These are phyloP conservation scores for Daucus carota DNA, from an alignment of 129 eudicot genomes.

Conservation along the genomic window DH1_v3.0 NC_030383.2:58974001-58974500, in stretches of 20 bases:
- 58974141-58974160: slow-evolving; percentile 99
- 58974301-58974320: no score
- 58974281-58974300: not conserved
- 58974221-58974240: not conserved
- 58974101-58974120: slow-evolving; percentile 89
- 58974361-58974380: not conserved
- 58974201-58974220: not conserved
- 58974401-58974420: no score
- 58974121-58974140: slow-evolving; percentile 85
- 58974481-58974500: not conserved
- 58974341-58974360: not conserved
- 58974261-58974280: not conserved
- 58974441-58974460: not conserved
- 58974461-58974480: not conserved
- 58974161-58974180: slow-evolving; percentile 80
- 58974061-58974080: not conserved
- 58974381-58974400: not conserved
- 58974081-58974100: slow-evolving; percentile 82
- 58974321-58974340: no score
- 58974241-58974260: not conserved
- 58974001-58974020: not conserved
- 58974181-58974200: slow-evolving; percentile 67
- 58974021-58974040: not conserved
- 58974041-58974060: not conserved
- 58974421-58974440: not conserved